Evolutionary conservation across 345 rosid species (phyloP).

Genomic region (Euphorbia lathyris): DNA sequence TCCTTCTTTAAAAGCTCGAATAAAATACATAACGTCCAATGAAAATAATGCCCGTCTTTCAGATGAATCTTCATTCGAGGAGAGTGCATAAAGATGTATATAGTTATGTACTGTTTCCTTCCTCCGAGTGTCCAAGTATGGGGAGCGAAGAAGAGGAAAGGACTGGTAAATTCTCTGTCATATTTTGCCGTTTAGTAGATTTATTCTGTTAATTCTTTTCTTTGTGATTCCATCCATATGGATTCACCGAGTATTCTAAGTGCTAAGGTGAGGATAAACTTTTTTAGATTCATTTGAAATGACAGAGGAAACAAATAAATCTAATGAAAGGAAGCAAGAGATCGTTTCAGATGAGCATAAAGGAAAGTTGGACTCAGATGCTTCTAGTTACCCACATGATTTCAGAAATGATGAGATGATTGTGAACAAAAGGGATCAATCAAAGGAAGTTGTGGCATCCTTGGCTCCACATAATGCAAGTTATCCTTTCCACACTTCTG

Average conservation of each 20-base stretch:
- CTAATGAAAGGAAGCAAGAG: conserved; percentile 21
- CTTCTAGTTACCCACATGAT: conserved; percentile 1
- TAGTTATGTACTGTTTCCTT: conserved; percentile 20
- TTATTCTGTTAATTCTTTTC: neutral
- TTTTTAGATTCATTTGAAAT: conserved; percentile 25
- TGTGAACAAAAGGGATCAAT: conserved; percentile 7
- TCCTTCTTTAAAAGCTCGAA: neutral
- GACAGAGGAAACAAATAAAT: conserved; percentile 23
- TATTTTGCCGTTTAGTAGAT: conserved; percentile 6
- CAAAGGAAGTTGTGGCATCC: conserved; percentile 4
- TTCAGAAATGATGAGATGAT: conserved; percentile 10
- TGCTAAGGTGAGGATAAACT: neutral
- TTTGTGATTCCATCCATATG: neutral
- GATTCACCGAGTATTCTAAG: neutral
- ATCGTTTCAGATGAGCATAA: conserved; percentile 13
- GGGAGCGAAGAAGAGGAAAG: conserved; percentile 26
- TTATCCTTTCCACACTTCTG: neutral
- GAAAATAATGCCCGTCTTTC: conserved; percentile 10
- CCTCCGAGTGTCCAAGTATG: conserved; percentile 10
- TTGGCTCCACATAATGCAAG: conserved; percentile 1
- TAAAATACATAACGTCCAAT: neutral
- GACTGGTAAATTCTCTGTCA: conserved; percentile 23
- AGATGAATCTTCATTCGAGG: conserved; percentile 22
- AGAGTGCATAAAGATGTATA: conserved; percentile 19
- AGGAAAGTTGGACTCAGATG: conserved; percentile 28